Conservation (phyloP, 352 stramenopile species). For the Globisporangium middletonii region DNA sequence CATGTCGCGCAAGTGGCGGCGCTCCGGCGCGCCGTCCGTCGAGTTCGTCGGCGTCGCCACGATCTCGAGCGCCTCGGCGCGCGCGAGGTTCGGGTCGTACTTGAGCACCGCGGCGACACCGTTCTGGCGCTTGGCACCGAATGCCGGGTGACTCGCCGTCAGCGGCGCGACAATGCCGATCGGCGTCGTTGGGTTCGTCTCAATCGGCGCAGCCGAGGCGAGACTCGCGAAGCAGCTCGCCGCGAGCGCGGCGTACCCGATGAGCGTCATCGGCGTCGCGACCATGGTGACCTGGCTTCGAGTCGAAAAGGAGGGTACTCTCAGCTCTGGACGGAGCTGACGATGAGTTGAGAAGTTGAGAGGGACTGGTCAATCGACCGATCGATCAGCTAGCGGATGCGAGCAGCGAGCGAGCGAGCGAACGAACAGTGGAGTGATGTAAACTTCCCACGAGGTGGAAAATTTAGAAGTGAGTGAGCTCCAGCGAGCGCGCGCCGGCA, state of each 20-base stretch:
- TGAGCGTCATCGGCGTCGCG: constrained; percentile 2
- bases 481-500: too few species aligned
- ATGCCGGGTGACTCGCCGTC: constrained; percentile 21
- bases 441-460: too few species aligned
- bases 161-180: constrained; percentile 17
- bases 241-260: constrained; percentile 1
- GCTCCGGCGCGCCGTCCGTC: background rate
- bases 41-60: background rate
- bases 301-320: too few species aligned
- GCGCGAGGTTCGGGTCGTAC: constrained; percentile 12
- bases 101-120: constrained; percentile 11
- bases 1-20: constrained; percentile 12
- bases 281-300: constrained; percentile 9
- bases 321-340: too few species aligned
- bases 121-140: constrained; percentile 17
- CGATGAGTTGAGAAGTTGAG: too few species aligned
- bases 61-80: background rate
- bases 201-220: constrained; percentile 12
- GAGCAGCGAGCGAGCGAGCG: too few species aligned
- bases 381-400: too few species aligned
- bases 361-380: too few species aligned
- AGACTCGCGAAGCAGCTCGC: background rate
- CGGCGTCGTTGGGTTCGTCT: constrained; percentile 21
- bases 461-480: too few species aligned
- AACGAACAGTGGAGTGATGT: too few species aligned